Base-by-base conservation (phyloP, 2,329 filamentous ascomycete genomes). In the Chaetoscypha palmicola region DNA sequence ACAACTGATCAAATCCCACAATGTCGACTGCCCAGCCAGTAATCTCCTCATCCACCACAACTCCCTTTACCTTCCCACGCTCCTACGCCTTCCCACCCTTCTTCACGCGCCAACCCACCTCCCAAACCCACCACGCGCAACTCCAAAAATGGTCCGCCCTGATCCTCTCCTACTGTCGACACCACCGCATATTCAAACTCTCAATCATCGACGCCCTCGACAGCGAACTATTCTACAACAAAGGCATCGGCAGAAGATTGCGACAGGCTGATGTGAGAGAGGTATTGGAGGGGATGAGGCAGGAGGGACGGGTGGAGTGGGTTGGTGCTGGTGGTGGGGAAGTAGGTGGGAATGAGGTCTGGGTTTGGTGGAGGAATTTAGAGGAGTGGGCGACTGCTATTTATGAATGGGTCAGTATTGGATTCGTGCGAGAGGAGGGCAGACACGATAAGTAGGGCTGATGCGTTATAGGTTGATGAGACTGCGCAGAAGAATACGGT, bases 401-500 rank as follows among this genome's bases (percentile, higher is more conserved):
- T 32, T 83, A 84, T 63, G 76, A 71, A 33, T 97, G 88, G 81
- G 83, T 78, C 10, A 39, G 43, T 55, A 23, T 17, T 4, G 10
- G 3, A 22, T 8, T 5, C 3, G 28, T 8, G 17, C 19, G 12
- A 38, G 17, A 19, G 16, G 34, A 30, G 35, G 31, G 41, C 42
- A 35, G 38, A 16, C 45, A 17, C 35, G 34, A 12, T 5, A 11
- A 7, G 19, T 26, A n/a, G 7, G 41, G 42, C 49, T 55, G 32
- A 52, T 46, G 21, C 20, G 34, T 21, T 16, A 43, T 50, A 70
- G 66, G 64, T 89, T 35, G 90, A 97, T 22, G 79, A 80, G 49
- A 95, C 89, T 48, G 92, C 80, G 3, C 90, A 96, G 71, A 91
- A 85, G 70, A 87, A 87, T 19, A 79, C 76, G 10, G 91, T 98